Base-by-base conservation (phyloP, 768 basidiomycete species). In the Cystoderma amianthinum region DNA sequence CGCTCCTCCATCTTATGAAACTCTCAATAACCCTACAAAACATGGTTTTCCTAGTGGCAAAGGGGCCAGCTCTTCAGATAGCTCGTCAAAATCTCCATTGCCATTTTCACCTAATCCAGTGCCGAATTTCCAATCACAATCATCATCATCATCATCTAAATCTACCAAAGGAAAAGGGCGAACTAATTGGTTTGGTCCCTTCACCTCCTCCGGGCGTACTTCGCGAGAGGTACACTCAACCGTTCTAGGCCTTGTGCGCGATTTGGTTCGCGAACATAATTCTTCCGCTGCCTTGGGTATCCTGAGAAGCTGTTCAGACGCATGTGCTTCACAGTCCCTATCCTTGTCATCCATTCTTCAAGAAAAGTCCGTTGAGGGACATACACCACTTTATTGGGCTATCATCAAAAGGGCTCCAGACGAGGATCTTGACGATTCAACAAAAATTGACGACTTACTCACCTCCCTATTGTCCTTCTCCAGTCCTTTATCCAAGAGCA, bases 301-400 rank as follows among this genome's bases (percentile, higher is more conserved):
- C 15, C 69, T 87, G 6, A 67, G 71, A 22, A 78, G 76, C 51
- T 87, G 85, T 49, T 68, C 72, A 2, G 76, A 77, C 9, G 80
- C 80, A 0, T 85, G 84, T 49, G 49, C 54, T 6, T 53, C 67
- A 0, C 66, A 78, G 25, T 60, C 58, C 13, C 47, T 85, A 1
- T 68, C 72, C 3, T 61, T 85, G 25, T 67, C 78, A 0, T 44
- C 63, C 0, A 50, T 87, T 6, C 61, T 87, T 0, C 84, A 85
- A 50, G 77, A 84, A 34, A 69, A 59, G 20, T 76, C 64, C 6
- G 76, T 85, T 25, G 85, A 85, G 49, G 65, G 63, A 0, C 82
- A 79, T 49, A 77, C 78, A 0, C 78, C 82, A 0, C 48, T 87
- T 2, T 86, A 86, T 52, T 87, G 85, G 85, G 78, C 77, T 0